These are phyloP conservation scores for Garcia nutans DNA, from an alignment of 345 rosid genomes.

Conservation along the genomic window DNA sequence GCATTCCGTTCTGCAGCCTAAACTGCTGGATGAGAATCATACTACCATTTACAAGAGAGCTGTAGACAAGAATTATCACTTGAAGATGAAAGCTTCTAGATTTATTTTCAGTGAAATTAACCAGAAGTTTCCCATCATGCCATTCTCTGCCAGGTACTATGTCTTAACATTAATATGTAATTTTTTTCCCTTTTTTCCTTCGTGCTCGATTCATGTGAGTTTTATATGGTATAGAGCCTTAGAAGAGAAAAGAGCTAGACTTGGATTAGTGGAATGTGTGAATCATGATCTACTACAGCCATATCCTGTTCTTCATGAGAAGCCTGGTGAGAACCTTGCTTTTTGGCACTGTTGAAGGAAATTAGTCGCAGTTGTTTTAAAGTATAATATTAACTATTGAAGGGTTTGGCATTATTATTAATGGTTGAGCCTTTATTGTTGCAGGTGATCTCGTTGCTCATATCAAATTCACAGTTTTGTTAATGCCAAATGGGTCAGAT, in stretches of 20 bases:
- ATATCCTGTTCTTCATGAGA: conserved; percentile 95
- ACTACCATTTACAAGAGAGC: conserved; percentile 94
- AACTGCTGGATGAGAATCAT: conserved; percentile 89
- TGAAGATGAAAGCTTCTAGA: conserved; percentile 98
- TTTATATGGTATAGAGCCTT: conserved; percentile 54
- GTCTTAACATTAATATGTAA: neutral
- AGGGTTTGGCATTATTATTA: too few species aligned
- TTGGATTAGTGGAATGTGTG: conserved; percentile 94
- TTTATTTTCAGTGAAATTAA: conserved; percentile 91
- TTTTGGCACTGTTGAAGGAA: neutral
- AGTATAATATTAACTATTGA: too few species aligned
- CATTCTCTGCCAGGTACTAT: conserved; percentile 80
- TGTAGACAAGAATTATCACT: conserved; percentile 73
- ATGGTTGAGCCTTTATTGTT: neutral
- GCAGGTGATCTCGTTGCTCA: conserved; percentile 91
- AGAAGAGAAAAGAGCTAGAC: conserved; percentile 95
- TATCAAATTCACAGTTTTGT: conserved; percentile 82
- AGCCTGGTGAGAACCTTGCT: conserved; percentile 54
- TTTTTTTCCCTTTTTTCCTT: too few species aligned
- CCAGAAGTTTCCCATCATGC: conserved; percentile 78
- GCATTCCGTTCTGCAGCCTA: conserved; percentile 60
- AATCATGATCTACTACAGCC: conserved; percentile 95
- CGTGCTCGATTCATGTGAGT: neutral
- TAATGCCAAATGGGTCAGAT: conserved; percentile 98
- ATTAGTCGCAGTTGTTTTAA: neutral